A percentile compares a stretch with the other conserved stretches of the same genome.
Conservation (phyloP, 2,329 filamentous ascomycete species). For the Aspergillus felis region DNA sequence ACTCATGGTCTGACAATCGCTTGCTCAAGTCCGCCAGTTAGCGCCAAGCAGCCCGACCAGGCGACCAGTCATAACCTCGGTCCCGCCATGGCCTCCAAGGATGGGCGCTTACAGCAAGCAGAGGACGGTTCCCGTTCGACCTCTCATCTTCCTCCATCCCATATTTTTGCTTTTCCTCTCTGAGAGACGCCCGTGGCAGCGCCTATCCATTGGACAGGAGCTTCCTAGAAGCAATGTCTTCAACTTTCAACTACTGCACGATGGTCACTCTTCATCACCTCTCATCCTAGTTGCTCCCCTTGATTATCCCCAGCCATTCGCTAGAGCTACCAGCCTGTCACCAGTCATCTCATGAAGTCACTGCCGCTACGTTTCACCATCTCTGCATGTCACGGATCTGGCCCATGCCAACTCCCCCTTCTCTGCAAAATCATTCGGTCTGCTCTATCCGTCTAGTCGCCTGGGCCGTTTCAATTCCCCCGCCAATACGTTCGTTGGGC, state of each 20-base stretch:
- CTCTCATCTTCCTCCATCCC: constrained; percentile 2
- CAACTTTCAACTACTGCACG: constrained; percentile 14
- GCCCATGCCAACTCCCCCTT: not conserved
- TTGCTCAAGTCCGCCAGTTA: not conserved
- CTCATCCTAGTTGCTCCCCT: constrained; percentile 3
- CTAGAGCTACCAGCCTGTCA: not conserved
- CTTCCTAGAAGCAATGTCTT: constrained; percentile 1
- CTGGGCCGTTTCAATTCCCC: constrained; percentile 9
- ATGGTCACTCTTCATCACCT: constrained; percentile 16
- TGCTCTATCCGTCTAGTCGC: constrained; percentile 4
- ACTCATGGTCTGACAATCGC: not conserved
- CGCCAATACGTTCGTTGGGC: not conserved
- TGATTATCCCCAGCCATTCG: constrained; percentile 5
- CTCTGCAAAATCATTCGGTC: not conserved
- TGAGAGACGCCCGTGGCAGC: not conserved
- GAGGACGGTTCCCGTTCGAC: not conserved
- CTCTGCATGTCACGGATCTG: constrained; percentile 11
- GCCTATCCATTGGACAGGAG: constrained; percentile 3
- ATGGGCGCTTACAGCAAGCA: not conserved
- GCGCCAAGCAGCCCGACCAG: not conserved
- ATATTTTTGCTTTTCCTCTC: not conserved
- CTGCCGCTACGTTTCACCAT: constrained; percentile 15
- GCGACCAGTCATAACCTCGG: not conserved
- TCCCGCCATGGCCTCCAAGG: not conserved
- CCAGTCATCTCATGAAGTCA: not conserved